Base-by-base conservation (phyloP, 345 rosid species). In the Gossypium australe region DNA sequence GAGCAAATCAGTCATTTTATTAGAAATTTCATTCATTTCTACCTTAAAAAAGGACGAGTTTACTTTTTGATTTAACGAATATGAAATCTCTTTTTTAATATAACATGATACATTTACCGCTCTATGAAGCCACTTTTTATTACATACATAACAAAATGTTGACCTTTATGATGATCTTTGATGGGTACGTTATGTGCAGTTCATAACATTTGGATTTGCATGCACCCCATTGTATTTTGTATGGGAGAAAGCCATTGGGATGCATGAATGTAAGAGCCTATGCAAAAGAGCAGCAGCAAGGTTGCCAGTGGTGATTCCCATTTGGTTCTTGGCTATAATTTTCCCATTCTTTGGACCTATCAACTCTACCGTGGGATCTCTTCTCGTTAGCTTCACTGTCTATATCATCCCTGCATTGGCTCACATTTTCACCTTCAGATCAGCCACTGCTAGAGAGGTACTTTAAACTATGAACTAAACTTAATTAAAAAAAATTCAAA, bases 301-400 rank as follows among this genome's bases (percentile, higher is more conserved):
- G 79, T 78, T 95, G 79, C 99, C 98, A 0, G 99, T 95, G 47
- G 99, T 95, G 29, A 75, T 95, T 41, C 99, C 99, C 43, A 93
- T 95, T 3, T 95, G 99, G 99, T 95, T 95, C 41, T 70, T 95
- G 10, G 99, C 99, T 1, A 93, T 95, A 70, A 60, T 95, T 80
- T 95, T 95, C 85, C 99, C 99, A 0, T 95, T 95, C 80, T 95
- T 95, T 27, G 99, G 99, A 25, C 99, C 99, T 58, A 95, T 95
- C 48, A 95, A 95, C 79, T 95, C 99, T 9, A 89, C 99, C 62
- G 99, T 95, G 12, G 99, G 99, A 34, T 90, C 99, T 0, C 97
- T 95, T 57, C 98, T 95, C 1, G 99, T 95, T 44, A 92, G 98
- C 90, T 95, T 95, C 91, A 95, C 99, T 1, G 99, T 95, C 82